A percentile compares a stretch with the other conserved stretches of the same genome.
Evolutionary conservation across 768 basidiomycete genomes (phyloP).

Genomic region (Serendipita sp.): DNA sequence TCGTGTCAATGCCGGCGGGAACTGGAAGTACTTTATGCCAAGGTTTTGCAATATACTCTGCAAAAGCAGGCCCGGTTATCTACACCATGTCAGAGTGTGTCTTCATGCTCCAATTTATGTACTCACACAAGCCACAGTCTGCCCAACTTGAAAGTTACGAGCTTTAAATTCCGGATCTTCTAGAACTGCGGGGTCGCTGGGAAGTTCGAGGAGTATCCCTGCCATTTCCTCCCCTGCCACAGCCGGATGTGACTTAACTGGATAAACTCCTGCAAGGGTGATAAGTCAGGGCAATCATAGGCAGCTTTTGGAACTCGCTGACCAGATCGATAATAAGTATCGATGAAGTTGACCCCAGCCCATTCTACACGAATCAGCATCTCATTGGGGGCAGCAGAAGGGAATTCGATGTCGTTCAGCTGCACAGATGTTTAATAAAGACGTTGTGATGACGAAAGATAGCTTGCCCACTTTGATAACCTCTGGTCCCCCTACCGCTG

Average conservation of each 20-base stretch:
- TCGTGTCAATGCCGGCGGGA: conserved; percentile 42
- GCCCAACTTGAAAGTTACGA: conserved; percentile 49
- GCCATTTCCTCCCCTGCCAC: conserved; percentile 63
- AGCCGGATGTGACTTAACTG: conserved; percentile 37
- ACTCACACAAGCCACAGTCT: conserved; percentile 52
- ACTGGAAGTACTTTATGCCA: conserved; percentile 48
- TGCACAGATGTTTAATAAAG: conserved; percentile 10
- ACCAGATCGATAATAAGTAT: conserved; percentile 58
- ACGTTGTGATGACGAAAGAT: neutral
- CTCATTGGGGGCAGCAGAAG: conserved; percentile 40
- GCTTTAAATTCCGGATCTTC: conserved; percentile 45
- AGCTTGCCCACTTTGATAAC: conserved; percentile 46
- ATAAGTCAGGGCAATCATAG: neutral
- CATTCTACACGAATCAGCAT: conserved; percentile 28
- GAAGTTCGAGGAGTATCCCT: conserved; percentile 60
- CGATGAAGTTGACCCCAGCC: conserved; percentile 65
- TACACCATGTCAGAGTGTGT: conserved; percentile 12
- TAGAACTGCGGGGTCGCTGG: conserved; percentile 44
- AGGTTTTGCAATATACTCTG: conserved; percentile 54
- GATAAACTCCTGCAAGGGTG: conserved; percentile 46
- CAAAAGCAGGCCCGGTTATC: conserved; percentile 25
- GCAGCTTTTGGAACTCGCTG: conserved; percentile 14
- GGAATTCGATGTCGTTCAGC: conserved; percentile 40
- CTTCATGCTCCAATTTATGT: neutral
- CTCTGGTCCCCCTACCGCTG: conserved; percentile 58